Evolutionary conservation across 257 asterid genomes (phyloP).

Genomic region (Przewalskia tangutica): DNA sequence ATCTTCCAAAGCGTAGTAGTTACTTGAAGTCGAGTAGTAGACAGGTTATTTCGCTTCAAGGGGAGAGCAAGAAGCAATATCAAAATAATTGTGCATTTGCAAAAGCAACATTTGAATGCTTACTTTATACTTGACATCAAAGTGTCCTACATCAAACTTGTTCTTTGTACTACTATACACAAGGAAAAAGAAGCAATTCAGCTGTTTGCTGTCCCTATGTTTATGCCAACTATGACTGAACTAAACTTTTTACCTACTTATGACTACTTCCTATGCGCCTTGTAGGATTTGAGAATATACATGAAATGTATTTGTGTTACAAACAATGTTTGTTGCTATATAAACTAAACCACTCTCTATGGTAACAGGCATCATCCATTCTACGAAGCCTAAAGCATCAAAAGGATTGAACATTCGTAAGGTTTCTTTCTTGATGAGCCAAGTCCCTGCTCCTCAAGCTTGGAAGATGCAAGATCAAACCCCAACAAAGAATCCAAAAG

Average conservation of each 20-base stretch:
- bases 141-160: neutral
- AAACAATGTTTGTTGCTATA: slow-evolving; percentile 1
- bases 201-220: neutral
- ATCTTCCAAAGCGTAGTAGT: too few relatives aligned
- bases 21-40: neutral
- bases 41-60: neutral
- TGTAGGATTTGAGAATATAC: slow-evolving; percentile 8
- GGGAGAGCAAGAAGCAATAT: neutral
- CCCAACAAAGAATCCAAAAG: neutral
- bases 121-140: neutral
- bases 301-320: neutral
- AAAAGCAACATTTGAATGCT: neutral
- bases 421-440: neutral
- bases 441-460: neutral
- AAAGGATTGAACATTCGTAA: neutral
- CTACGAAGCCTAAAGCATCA: neutral
- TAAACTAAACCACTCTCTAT: neutral
- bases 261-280: neutral
- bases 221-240: neutral
- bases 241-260: neutral
- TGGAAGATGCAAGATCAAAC: neutral
- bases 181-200: neutral
- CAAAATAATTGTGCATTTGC: neutral
- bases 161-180: neutral
- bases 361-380: neutral